Evolutionary conservation across 1,284 basidiomycete species (phyloP).

Genomic region (Moesziomyces globuligerus): DNA sequence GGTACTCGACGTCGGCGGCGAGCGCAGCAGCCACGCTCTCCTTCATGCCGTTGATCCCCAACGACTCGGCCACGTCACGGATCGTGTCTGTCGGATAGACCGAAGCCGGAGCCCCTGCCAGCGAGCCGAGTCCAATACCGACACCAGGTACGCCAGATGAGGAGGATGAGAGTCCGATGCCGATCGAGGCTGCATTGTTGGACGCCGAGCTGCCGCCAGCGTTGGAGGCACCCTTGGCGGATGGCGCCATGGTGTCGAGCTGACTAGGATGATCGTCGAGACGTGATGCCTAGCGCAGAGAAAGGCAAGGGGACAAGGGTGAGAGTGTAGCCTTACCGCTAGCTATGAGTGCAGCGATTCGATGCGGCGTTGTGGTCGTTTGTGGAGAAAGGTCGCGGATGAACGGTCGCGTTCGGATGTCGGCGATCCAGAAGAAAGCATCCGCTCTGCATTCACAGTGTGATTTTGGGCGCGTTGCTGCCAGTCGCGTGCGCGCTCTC

Average conservation of each 20-base stretch:
- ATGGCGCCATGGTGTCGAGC: slow-evolving; percentile 26
- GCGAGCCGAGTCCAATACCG: slow-evolving; percentile 34
- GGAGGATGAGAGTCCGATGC: slow-evolving; percentile 37
- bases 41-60: slow-evolving; percentile 82
- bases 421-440: slow-evolving; percentile 22
- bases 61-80: slow-evolving; percentile 84
- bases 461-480: slow-evolving; percentile 6
- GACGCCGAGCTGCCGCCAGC: slow-evolving; percentile 24
- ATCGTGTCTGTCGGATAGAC: slow-evolving; percentile 65
- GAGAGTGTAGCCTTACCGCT: too few relatives aligned
- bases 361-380: not conserved
- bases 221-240: slow-evolving; percentile 24
- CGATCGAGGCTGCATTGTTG: slow-evolving; percentile 28
- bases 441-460: too few relatives aligned
- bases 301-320: not conserved
- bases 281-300: not conserved
- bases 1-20: slow-evolving; percentile 95
- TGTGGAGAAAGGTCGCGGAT: slow-evolving; percentile 7
- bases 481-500: not conserved
- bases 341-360: too few relatives aligned
- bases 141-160: slow-evolving; percentile 22
- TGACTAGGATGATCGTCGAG: not conserved
- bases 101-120: slow-evolving; percentile 44
- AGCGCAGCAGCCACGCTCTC: slow-evolving; percentile 84
- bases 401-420: slow-evolving; percentile 26